These are phyloP conservation scores for Aureobasidium mangrovei DNA, from an alignment of 2,329 filamentous ascomycete genomes.

Conservation along the genomic window DNA sequence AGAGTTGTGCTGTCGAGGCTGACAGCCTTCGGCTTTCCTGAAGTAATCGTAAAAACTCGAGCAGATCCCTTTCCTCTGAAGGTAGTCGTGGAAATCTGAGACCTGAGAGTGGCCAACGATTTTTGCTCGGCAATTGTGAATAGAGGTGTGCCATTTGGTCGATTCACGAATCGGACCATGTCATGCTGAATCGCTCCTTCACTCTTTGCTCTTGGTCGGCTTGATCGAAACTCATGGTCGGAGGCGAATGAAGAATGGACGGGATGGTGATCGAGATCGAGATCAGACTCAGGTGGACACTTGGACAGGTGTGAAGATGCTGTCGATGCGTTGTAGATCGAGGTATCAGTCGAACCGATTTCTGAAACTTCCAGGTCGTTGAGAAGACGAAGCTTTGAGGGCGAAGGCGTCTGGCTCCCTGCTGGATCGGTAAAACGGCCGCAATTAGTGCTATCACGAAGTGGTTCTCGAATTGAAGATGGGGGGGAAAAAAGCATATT, in stretches of 20 bases:
- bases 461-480: conserved; percentile 13
- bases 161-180: conserved; percentile 20
- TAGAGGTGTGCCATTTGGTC: conserved; percentile 30
- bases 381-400: neutral
- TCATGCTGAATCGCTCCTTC: conserved; percentile 4
- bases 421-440: neutral
- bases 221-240: neutral
- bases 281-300: neutral
- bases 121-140: conserved; percentile 36
- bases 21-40: conserved; percentile 1
- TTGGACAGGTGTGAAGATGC: neutral
- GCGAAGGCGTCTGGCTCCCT: neutral
- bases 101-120: conserved; percentile 34
- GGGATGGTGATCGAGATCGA: neutral
- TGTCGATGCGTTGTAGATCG: conserved; percentile 11
- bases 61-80: conserved; percentile 14
- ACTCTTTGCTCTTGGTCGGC: neutral
- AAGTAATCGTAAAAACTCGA: neutral
- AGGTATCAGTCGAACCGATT: neutral
- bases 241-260: neutral
- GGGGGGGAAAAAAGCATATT: conserved; percentile 13
- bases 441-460: conserved; percentile 7
- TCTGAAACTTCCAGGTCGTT: conserved; percentile 2
- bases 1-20: neutral
- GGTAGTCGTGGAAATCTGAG: conserved; percentile 23